phyloP scores from a whole-genome alignment of 306 rosid species.

The Cucurbita moschata region DNA sequence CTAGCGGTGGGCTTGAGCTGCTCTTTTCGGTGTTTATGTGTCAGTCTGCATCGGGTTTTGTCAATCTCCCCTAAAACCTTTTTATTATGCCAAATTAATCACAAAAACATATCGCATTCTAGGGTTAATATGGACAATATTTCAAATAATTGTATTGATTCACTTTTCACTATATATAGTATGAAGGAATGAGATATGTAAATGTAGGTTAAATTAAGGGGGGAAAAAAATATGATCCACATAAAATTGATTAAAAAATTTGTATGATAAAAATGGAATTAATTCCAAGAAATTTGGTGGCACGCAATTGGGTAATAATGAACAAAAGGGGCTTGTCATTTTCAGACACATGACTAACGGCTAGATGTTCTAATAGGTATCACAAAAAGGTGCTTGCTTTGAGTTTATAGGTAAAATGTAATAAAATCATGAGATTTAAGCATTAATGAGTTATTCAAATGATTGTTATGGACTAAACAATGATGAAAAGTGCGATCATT shows the following conservation, averaged over 20 bases:
- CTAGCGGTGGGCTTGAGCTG: too few species aligned
- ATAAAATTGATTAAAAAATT: not conserved
- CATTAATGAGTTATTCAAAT: not conserved
- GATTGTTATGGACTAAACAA: not conserved
- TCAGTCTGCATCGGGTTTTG: too few species aligned
- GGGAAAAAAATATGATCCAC: not conserved
- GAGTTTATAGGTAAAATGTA: not conserved
- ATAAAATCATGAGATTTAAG: not conserved
- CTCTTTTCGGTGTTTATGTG: too few species aligned
- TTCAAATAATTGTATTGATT: not conserved
- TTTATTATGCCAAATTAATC: not conserved
- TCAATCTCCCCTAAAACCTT: not conserved
- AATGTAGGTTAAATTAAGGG: not conserved
- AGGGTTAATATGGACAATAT: not conserved
- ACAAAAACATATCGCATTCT: not conserved
- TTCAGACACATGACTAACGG: not conserved
- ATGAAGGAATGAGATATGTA: not conserved
- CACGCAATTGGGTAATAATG: not conserved
- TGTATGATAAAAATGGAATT: not conserved
- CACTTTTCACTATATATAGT: not conserved
- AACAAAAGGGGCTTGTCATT: not conserved
- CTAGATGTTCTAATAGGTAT: conserved; percentile 5
- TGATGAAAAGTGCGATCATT: not conserved
- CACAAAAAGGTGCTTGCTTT: not conserved
- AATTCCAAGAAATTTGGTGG: not conserved